Conservation (phyloP, 2,329 filamentous ascomycete genomes). For the Pseudogymnoascus pannorum region DNA sequence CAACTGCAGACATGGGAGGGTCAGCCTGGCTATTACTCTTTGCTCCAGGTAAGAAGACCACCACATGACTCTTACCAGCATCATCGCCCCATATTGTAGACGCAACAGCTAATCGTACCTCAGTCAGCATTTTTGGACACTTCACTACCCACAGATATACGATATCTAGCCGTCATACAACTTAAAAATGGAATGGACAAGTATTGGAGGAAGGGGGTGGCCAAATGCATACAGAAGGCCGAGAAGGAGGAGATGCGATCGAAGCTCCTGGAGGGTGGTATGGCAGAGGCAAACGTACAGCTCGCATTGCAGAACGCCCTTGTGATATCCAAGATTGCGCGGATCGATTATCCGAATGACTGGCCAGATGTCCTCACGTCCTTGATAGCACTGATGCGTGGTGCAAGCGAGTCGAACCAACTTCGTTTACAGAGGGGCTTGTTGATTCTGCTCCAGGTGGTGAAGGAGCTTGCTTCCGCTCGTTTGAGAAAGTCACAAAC, state of each 20-base stretch:
- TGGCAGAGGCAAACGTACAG: slow-evolving; percentile 66
- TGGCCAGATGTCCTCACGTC: slow-evolving; percentile 62
- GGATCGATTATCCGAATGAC: slow-evolving; percentile 81
- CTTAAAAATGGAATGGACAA: slow-evolving; percentile 95
- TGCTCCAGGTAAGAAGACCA: slow-evolving; percentile 51
- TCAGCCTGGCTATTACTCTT: slow-evolving; percentile 57
- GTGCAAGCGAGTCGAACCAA: slow-evolving; percentile 49
- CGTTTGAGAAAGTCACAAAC: slow-evolving; percentile 67
- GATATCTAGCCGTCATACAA: slow-evolving; percentile 86
- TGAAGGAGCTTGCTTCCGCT: slow-evolving; percentile 84
- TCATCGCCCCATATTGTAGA: not conserved
- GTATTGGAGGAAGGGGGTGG: slow-evolving; percentile 67
- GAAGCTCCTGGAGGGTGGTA: slow-evolving; percentile 66
- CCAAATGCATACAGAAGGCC: slow-evolving; percentile 60
- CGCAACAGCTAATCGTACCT: slow-evolving; percentile 6
- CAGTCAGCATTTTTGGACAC: slow-evolving; percentile 77
- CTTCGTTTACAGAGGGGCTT: slow-evolving; percentile 65
- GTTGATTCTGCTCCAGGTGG: slow-evolving; percentile 71
- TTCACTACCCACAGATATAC: slow-evolving; percentile 66
- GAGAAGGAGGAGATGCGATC: slow-evolving; percentile 73
- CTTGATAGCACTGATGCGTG: slow-evolving; percentile 59
- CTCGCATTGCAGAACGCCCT: slow-evolving; percentile 84
- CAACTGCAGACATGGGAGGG: slow-evolving; percentile 68
- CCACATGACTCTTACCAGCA: not conserved
- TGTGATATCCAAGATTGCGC: slow-evolving; percentile 77